Percentiles rank a stretch among this genome's conserved stretches.
These are phyloP conservation scores for Polygonum aviculare DNA, from an alignment of 148 eudicot species.

Conservation along the genomic window DNA sequence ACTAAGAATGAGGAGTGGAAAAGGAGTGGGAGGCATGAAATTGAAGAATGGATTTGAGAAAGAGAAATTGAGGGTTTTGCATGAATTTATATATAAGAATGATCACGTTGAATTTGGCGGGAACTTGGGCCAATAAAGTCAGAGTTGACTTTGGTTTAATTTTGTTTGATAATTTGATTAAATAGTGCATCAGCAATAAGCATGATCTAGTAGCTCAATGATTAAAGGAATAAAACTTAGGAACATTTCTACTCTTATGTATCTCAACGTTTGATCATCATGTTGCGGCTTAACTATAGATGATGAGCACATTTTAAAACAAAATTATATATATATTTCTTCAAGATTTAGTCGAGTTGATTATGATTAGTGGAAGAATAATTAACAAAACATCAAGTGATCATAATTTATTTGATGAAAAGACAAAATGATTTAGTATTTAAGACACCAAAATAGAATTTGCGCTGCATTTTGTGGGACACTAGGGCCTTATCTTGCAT, in stretches of 20 bases:
- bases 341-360: no score
- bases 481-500: no score
- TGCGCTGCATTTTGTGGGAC: no score
- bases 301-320: no score
- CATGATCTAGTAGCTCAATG: background rate
- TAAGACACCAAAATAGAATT: no score
- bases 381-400: no score
- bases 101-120: background rate
- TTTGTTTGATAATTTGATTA: background rate
- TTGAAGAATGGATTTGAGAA: background rate
- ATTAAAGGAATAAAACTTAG: background rate
- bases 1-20: background rate
- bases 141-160: background rate
- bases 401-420: no score
- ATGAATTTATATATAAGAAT: background rate
- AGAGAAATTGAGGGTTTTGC: background rate
- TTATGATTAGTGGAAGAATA: no score
- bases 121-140: background rate
- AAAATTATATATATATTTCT: no score
- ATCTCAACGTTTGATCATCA: no score
- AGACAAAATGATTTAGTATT: no score
- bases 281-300: no score
- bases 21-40: conserved; percentile 2
- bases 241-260: background rate
- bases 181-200: background rate